Evolutionary conservation across 1,139 yeast genomes (phyloP).

Genomic region (Geotrichum carabidarum): DNA sequence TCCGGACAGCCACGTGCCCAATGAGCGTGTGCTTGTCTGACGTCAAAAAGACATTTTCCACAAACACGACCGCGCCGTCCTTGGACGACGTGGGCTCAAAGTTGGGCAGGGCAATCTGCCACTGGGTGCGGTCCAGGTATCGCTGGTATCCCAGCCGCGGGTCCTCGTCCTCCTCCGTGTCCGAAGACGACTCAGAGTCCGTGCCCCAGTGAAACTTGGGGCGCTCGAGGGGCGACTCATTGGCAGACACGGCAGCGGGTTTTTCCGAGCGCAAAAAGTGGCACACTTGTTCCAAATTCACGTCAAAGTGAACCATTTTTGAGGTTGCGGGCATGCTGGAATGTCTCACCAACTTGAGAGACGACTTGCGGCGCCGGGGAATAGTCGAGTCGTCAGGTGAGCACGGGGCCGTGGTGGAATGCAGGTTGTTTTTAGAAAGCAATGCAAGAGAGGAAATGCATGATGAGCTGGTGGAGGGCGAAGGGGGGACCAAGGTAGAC

Average conservation of each 20-base stretch:
- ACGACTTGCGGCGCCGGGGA: conserved; percentile 54
- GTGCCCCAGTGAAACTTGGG: conserved; percentile 34
- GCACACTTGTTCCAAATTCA: conserved; percentile 56
- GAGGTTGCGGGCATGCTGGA: conserved; percentile 71
- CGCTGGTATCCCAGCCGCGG: conserved; percentile 27
- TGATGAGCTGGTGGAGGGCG: conserved; percentile 11
- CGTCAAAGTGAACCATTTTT: conserved; percentile 77
- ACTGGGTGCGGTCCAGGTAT: conserved; percentile 33
- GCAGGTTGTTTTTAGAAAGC: conserved; percentile 2
- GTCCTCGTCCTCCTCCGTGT: conserved; percentile 32
- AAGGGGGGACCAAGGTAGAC: conserved; percentile 13
- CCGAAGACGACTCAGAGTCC: conserved; percentile 30
- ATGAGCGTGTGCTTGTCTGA: conserved; percentile 52
- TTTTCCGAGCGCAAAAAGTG: conserved; percentile 67
- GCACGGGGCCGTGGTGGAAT: neutral
- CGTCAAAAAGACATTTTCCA: conserved; percentile 61
- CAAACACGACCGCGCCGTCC: conserved; percentile 41
- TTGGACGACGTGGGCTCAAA: conserved; percentile 34
- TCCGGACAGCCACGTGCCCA: conserved; percentile 72
- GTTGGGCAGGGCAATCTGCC: conserved; percentile 52
- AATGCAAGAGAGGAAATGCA: conserved; percentile 8
- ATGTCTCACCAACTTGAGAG: conserved; percentile 55
- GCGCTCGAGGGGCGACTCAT: conserved; percentile 47
- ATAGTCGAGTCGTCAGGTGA: neutral
- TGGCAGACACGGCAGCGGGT: conserved; percentile 70